Conservation (phyloP, 306 rosid species). For the Malus sylvestris region DNA sequence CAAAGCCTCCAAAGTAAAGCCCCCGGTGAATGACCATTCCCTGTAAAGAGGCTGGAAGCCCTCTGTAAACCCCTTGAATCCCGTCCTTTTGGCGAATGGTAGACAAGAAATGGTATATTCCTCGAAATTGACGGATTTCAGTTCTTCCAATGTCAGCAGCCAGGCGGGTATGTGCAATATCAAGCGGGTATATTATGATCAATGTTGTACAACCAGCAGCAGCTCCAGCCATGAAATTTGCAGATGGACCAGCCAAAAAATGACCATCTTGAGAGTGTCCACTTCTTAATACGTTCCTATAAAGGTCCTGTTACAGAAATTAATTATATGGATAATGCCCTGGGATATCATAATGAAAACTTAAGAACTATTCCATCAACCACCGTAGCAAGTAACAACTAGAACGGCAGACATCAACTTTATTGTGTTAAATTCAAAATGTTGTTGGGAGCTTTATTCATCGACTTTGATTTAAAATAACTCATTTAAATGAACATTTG, state of each 20-base stretch:
- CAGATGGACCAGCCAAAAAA: slow-evolving; percentile 60
- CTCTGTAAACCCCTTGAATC: slow-evolving; percentile 65
- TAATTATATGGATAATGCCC: background rate
- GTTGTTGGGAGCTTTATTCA: background rate
- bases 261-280: slow-evolving; percentile 35
- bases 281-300: slow-evolving; percentile 57
- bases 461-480: background rate
- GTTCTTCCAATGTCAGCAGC: slow-evolving; percentile 86
- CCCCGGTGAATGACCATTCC: slow-evolving; percentile 93
- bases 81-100: slow-evolving; percentile 65
- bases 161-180: slow-evolving; percentile 93
- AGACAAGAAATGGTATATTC: slow-evolving; percentile 72
- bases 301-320: slow-evolving; percentile 68
- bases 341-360: background rate
- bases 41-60: slow-evolving; percentile 92
- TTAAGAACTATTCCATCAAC: background rate
- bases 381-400: background rate
- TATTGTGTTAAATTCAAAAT: background rate
- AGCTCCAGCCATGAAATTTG: slow-evolving; percentile 83
- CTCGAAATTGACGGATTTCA: slow-evolving; percentile 69
- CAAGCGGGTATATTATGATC: slow-evolving; percentile 78
- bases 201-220: slow-evolving; percentile 89
- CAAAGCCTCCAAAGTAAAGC: slow-evolving; percentile 91
- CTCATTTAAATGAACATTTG: background rate
- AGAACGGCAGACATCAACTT: background rate